phyloP scores from a whole-genome alignment of 805 yeast species.

The Saccharomycopsis sp. region DNA sequence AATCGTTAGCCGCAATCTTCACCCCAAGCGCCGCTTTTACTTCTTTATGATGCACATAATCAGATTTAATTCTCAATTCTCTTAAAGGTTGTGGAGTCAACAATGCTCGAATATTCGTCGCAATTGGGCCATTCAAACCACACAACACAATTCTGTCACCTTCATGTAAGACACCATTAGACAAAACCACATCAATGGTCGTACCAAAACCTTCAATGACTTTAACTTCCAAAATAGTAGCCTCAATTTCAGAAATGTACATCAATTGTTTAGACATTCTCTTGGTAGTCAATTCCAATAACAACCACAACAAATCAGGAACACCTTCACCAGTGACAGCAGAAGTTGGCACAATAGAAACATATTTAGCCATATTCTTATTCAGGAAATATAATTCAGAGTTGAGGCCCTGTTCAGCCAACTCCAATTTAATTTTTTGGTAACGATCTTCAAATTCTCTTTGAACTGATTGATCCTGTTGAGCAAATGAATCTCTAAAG shows the following conservation, averaged over 20 bases:
- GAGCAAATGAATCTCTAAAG: slow-evolving; percentile 86
- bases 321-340: slow-evolving; percentile 99
- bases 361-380: slow-evolving; percentile 87
- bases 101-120: slow-evolving; percentile 90
- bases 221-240: slow-evolving; percentile 94
- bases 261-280: slow-evolving; percentile 98
- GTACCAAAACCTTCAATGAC: slow-evolving; percentile 98
- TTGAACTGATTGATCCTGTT: slow-evolving; percentile 79
- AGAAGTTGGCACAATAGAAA: slow-evolving; percentile 95
- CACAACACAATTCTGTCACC: slow-evolving; percentile 94
- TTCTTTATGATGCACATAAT: slow-evolving; percentile 92
- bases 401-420: slow-evolving; percentile 97
- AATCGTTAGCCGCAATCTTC: slow-evolving; percentile 94
- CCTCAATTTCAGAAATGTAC: slow-evolving; percentile 91
- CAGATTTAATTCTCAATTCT: slow-evolving; percentile 94
- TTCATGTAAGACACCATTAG: slow-evolving; percentile 92
- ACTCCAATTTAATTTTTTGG: slow-evolving; percentile 76
- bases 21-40: slow-evolving; percentile 99
- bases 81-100: slow-evolving; percentile 97
- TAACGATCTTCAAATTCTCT: slow-evolving; percentile 87
- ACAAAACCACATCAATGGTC: slow-evolving; percentile 93
- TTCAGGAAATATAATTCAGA: slow-evolving; percentile 95
- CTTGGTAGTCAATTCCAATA: slow-evolving; percentile 92
- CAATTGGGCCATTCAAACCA: slow-evolving; percentile 98
- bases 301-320: slow-evolving; percentile 94